A percentile compares a stretch with the other conserved stretches of the same genome.
phyloP scores from a whole-genome alignment of 768 basidiomycete genomes.

The Xerocomellus amylosporus region DNA sequence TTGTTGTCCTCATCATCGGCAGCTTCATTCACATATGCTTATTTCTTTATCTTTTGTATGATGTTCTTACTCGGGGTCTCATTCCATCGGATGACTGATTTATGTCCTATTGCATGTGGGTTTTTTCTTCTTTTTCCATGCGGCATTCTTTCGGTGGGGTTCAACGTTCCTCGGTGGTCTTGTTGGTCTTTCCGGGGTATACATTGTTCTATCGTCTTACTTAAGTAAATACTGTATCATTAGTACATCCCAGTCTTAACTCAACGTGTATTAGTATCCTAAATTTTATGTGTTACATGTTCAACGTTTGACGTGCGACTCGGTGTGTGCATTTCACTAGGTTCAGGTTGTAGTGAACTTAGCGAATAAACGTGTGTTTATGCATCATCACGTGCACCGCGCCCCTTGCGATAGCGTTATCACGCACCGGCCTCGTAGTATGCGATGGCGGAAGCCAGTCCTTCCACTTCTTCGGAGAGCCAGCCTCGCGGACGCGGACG shows the following conservation, averaged over 20 bases:
- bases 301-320: not conserved
- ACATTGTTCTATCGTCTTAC: not conserved
- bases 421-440: not conserved
- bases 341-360: too few relatives aligned
- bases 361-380: not conserved
- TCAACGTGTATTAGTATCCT: slow-evolving; percentile 3
- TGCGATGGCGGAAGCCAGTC: slow-evolving; percentile 14
- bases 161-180: not conserved
- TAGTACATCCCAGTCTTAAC: not conserved
- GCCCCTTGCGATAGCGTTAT: not conserved
- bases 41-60: slow-evolving; percentile 28
- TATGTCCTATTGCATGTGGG: not conserved
- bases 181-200: not conserved
- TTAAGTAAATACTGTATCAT: slow-evolving; percentile 12
- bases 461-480: slow-evolving; percentile 8
- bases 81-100: slow-evolving; percentile 26
- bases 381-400: not conserved
- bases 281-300: not conserved
- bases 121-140: slow-evolving; percentile 2
- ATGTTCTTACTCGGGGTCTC: slow-evolving; percentile 28
- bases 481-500: slow-evolving; percentile 38
- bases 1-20: slow-evolving; percentile 26
- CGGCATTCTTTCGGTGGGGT: slow-evolving; percentile 9
- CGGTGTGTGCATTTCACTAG: too few relatives aligned
- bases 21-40: slow-evolving; percentile 27